These are phyloP conservation scores for Pythium folliculosum DNA, from an alignment of 352 stramenopile species.

Conservation along the genomic window DNA sequence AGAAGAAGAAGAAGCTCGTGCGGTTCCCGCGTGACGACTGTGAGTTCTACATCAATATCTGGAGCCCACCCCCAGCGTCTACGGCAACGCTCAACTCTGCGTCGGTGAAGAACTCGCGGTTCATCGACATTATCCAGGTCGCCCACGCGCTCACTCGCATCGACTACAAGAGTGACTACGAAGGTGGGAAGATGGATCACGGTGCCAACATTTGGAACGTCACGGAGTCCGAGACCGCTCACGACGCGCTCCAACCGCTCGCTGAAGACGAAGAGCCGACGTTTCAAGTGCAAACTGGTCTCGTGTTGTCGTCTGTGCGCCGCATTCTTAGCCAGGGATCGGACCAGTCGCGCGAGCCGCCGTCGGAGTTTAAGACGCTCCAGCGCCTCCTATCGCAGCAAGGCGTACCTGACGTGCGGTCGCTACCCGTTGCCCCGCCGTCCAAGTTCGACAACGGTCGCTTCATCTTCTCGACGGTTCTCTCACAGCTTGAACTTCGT, in stretches of 20 bases:
- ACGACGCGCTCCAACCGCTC: not conserved
- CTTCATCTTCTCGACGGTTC: constrained; percentile 70
- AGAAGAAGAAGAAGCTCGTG: constrained; percentile 43
- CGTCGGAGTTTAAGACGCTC: constrained; percentile 36
- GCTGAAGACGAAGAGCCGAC: not conserved
- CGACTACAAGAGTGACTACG: constrained; percentile 76
- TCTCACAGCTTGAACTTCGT: constrained; percentile 45
- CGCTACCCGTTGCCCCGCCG: constrained; percentile 47
- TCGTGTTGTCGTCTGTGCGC: constrained; percentile 4
- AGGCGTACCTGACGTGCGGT: constrained; percentile 25
- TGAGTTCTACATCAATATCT: constrained; percentile 87
- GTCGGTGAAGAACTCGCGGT: constrained; percentile 31
- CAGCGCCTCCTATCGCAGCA: constrained; percentile 29
- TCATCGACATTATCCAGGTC: constrained; percentile 78
- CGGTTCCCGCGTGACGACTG: constrained; percentile 53
- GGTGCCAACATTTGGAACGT: constrained; percentile 61
- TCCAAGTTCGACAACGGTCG: constrained; percentile 51
- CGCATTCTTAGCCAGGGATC: constrained; percentile 20
- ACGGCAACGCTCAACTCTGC: constrained; percentile 24
- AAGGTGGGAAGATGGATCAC: constrained; percentile 8
- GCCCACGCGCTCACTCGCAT: constrained; percentile 66
- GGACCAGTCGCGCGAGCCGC: constrained; percentile 16
- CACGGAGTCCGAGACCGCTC: constrained; percentile 18
- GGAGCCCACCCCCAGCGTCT: constrained; percentile 23
- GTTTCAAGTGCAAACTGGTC: not conserved